phyloP scores from a whole-genome alignment of 139 green algal genomes.

The Chlorella sp. region DNA sequence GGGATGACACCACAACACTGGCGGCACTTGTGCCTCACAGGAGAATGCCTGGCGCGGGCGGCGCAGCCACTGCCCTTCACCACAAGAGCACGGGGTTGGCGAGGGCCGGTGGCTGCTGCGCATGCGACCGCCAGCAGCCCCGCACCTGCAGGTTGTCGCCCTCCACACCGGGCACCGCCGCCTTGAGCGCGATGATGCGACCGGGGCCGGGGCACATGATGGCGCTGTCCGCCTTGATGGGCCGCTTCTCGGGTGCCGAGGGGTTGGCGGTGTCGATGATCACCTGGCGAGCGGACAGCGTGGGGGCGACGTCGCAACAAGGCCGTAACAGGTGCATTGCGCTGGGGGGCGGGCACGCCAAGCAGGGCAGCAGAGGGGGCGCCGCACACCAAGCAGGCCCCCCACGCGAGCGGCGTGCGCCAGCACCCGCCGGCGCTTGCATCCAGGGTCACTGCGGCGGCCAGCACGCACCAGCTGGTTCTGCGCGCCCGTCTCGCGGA shows the following conservation, averaged over 20 bases:
- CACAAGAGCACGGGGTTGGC: no score
- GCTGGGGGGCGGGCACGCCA: neutral
- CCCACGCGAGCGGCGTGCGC: neutral
- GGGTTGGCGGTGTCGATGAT: conserved; percentile 94
- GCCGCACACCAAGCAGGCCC: no score
- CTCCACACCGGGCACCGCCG: conserved; percentile 56
- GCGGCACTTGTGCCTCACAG: no score
- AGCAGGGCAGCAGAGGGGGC: neutral
- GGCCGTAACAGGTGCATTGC: neutral
- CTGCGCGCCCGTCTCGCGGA: conserved; percentile 85
- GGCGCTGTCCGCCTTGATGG: conserved; percentile 97
- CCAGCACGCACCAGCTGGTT: conserved; percentile 48
- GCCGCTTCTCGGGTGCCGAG: conserved; percentile 80
- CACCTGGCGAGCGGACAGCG: conserved; percentile 51
- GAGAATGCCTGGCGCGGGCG: no score
- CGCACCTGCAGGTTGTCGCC: conserved; percentile 81
- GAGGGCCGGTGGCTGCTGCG: no score
- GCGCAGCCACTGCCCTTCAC: no score
- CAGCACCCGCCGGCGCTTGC: neutral
- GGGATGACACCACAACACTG: no score
- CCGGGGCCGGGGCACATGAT: conserved; percentile 90
- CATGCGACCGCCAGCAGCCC: neutral
- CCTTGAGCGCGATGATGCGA: conserved; percentile 97
- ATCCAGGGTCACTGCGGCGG: no score
- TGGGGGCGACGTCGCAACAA: neutral